These are phyloP conservation scores for Plantago major DNA, from an alignment of 257 asterid species.

Conservation along the genomic window DNA sequence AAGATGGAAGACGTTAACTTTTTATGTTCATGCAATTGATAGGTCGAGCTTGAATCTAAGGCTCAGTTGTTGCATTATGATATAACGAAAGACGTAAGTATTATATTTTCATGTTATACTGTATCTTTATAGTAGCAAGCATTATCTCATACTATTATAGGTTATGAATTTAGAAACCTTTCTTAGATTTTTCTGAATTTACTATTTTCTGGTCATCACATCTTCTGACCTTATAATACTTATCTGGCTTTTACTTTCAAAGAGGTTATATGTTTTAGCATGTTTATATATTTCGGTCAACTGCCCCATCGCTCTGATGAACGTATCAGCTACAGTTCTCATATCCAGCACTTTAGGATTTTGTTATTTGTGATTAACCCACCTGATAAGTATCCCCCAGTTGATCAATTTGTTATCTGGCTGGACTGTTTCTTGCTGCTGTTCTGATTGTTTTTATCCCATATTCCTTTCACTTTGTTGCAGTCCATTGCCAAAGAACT, in stretches of 20 bases:
- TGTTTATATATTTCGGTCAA: background rate
- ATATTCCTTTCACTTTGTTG: slow-evolving; percentile 27
- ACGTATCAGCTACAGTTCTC: background rate
- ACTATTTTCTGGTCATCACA: background rate
- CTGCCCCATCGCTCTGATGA: background rate
- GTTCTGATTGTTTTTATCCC: slow-evolving; percentile 10
- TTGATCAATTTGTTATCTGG: slow-evolving; percentile 11
- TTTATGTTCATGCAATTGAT: slow-evolving; percentile 18
- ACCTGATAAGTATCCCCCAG: slow-evolving; percentile 6
- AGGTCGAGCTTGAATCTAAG: slow-evolving; percentile 75
- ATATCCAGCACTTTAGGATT: background rate
- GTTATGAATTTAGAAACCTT: background rate
- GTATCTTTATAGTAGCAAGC: background rate
- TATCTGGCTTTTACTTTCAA: background rate
- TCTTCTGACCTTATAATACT: too few relatives aligned
- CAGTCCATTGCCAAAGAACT: slow-evolving; percentile 80
- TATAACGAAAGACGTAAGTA: slow-evolving; percentile 67
- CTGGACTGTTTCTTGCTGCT: slow-evolving; percentile 10
- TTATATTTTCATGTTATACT: background rate
- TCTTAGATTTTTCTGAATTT: background rate
- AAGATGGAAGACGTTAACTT: background rate
- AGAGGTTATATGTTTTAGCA: background rate
- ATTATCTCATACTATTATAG: background rate
- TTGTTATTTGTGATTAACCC: slow-evolving; percentile 1
- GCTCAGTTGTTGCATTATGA: slow-evolving; percentile 69